A percentile compares a stretch with the other conserved stretches of the same genome.
Conservation (phyloP, 176 grass and related monocot genomes). For the Eremochloa ophiuroides region DNA sequence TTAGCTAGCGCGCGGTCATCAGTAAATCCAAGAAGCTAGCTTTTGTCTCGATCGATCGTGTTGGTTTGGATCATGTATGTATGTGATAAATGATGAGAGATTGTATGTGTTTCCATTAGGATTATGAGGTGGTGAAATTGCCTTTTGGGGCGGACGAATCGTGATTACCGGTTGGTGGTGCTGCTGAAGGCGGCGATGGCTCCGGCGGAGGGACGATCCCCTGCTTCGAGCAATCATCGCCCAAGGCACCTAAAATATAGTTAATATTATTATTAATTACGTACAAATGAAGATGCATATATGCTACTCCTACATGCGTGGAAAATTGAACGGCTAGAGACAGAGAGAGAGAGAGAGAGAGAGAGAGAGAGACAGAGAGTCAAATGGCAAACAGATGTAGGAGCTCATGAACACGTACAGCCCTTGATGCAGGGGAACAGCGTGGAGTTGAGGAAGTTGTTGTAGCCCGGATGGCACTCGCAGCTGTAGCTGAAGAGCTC, state of each 20-base stretch:
- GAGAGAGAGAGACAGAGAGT: no score
- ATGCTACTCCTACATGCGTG: no score
- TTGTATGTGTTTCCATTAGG: not conserved
- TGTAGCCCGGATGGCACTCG: not conserved
- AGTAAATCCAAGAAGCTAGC: no score
- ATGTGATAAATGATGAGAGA: no score
- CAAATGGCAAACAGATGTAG: no score
- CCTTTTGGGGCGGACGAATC: not conserved
- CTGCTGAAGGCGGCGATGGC: not conserved
- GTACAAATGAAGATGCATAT: no score
- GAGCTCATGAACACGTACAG: not conserved
- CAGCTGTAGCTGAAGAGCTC: not conserved
- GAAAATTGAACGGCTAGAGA: no score
- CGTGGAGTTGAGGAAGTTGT: conserved; percentile 11
- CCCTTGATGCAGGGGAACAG: conserved; percentile 3
- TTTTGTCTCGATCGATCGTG: no score
- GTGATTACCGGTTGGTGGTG: not conserved
- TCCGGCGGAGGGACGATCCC: not conserved
- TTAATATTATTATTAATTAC: no score
- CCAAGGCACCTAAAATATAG: not conserved
- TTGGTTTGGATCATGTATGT: no score
- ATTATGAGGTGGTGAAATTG: not conserved
- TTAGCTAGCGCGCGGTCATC: no score
- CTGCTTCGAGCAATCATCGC: not conserved
- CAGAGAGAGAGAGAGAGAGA: no score